phyloP scores from a whole-genome alignment of 371 early-diverging fungal genomes.

The Haplosporangium sp. region DNA sequence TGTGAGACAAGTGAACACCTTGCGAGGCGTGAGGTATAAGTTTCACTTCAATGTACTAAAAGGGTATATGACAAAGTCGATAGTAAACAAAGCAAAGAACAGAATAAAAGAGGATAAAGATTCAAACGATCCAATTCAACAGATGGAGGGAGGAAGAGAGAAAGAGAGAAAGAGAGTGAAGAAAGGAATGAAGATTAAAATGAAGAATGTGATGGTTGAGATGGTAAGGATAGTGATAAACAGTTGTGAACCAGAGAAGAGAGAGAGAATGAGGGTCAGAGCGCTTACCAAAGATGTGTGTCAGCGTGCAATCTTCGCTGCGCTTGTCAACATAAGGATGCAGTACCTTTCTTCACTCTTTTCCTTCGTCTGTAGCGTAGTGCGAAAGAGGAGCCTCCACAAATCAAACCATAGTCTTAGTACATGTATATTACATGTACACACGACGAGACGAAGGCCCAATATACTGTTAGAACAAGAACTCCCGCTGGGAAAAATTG shows the following conservation, averaged over 20 bases:
- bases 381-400: constrained; percentile 1
- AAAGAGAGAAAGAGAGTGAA: constrained; percentile 5
- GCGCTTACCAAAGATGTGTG: not conserved
- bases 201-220: not conserved
- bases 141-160: not conserved
- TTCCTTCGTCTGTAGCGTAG: not conserved
- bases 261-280: not conserved
- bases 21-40: not conserved
- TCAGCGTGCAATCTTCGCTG: not conserved
- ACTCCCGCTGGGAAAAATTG: not conserved
- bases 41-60: not conserved
- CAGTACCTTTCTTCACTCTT: not conserved
- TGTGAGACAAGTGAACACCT: not conserved
- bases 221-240: not conserved
- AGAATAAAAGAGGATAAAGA: not conserved
- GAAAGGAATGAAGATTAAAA: constrained; percentile 3
- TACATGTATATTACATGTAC: no score
- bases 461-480: no score
- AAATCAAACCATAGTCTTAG: not conserved
- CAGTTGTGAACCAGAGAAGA: not conserved
- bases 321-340: not conserved
- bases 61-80: not conserved
- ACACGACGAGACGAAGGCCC: no score
- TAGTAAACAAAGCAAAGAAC: not conserved
- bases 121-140: constrained; percentile 1